Evolutionary conservation across 2,329 filamentous ascomycete genomes (phyloP), one percentile per base, ranked within the genome.

Genomic region (Xylaria sp.): DNA sequence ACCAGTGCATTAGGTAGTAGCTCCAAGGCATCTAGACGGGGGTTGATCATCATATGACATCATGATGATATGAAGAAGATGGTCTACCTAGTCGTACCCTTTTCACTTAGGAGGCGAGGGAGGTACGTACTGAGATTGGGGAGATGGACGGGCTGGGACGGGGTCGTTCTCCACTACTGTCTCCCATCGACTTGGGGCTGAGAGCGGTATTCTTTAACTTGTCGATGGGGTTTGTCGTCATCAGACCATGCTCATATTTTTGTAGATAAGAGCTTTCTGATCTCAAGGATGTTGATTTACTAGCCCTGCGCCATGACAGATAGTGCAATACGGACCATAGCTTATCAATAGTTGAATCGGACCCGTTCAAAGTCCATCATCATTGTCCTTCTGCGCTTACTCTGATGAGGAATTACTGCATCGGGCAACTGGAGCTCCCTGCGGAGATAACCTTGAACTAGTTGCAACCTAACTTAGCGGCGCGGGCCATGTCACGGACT

Each of bases 331-430:
- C 3, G 12, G 2, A 17, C 23, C 5, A 33, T 38, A 45, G 15
- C 19, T 19, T 12, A 42, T 9, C n/a, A n/a, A n/a, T 17, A 55
- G 21, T 35, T 43, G 38, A 45, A 4, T 31, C 43, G 31, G 43
- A 59, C 33, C 14, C 7, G 6, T 51, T 38, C 33, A 50, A 6
- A 51, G 9, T 4, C 6, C 4, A 3, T 17, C 21, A 6, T n/a
- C 17, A n/a, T 35, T 28, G 31, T 54, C 42, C 50, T 25, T 33
- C 51, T 25, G 33, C 46, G 52, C 52, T 60, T 63, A 28, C 14
- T 61, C 53, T 7, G 49, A 61, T 58, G 45, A 58, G 58, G 58
- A 61, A 61, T 64, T 64, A 58, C 62, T 58, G 43, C 50, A 64
- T 61, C 49, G 14, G 62, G 62, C 45, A 64, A 61, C 49, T 61